Evolutionary conservation across 2,329 filamentous ascomycete genomes (phyloP), one percentile per base, ranked within the genome.

Genomic region (Annulohypoxylon truncatum): DNA sequence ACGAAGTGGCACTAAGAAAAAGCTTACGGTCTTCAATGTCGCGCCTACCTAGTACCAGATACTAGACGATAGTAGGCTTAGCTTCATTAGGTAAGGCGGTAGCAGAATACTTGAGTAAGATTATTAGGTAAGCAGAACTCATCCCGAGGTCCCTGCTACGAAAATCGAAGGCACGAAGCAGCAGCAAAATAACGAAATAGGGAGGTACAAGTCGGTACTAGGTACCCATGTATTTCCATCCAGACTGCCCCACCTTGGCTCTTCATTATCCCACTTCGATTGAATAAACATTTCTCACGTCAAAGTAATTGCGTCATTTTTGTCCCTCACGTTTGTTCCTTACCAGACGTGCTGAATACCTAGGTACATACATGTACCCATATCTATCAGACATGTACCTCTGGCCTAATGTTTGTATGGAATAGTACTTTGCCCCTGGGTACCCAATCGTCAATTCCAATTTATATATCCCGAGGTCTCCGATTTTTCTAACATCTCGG

Each of bases 281-380:
- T 42, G 38, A 42, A 42, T 42, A 20, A 12, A 46, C 42, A 46
- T 46, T 46, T 46, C 22, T 26, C 12, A 24, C 42, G 26, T 46
- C 9, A 4, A 46, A 13, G 42, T 28, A n/a, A 64, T 67, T 67
- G 64, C 64, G 64, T 67, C 64, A 67, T 67, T 67, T 67, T 59
- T 33, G 47, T 33, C 15, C 28, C 29, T 51, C 20, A 8, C 4
- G 24, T 24, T 10, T 22, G 20, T 44, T 52, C 28, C 15, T 29
- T 55, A 15, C 53, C 29, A 15, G n/a, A 13, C 10, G 13, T n/a
- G 12, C 5, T 35, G 15, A 35, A 29, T 33, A 50, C 24, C 22
- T 50, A 18, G 26, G 8, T 31, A 20, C 24, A 22, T 29, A 20
- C 12, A 48, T 40, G 29, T 51, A 53, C 56, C 50, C 28, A 12